phyloP scores from a whole-genome alignment of 2,329 filamentous ascomycete genomes.

The Ophiostoma himal-ulmi region DNA sequence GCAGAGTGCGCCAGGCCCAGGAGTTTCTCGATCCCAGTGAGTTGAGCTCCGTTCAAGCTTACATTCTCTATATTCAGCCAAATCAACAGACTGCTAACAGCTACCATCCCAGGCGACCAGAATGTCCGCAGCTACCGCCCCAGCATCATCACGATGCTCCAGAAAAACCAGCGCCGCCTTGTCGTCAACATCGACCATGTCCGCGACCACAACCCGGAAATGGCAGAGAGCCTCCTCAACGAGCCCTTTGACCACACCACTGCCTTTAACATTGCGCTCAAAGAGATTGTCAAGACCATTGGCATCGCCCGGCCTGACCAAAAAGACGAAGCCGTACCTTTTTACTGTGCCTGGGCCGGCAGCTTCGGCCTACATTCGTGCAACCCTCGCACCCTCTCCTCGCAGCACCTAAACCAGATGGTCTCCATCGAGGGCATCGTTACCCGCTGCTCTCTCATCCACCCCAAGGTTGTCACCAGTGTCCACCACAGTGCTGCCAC shows the following conservation, averaged over 20 bases:
- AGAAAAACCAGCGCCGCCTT: constrained; percentile 59
- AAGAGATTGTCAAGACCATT: constrained; percentile 77
- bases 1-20: constrained; percentile 79
- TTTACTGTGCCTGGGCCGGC: constrained; percentile 95
- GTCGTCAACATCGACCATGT: constrained; percentile 84
- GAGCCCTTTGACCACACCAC: constrained; percentile 82
- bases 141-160: constrained; percentile 75
- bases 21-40: constrained; percentile 90
- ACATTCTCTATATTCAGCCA: constrained; percentile 18
- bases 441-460: constrained; percentile 88
- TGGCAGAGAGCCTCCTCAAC: constrained; percentile 72
- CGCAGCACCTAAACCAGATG: constrained; percentile 89
- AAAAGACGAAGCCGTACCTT: constrained; percentile 70
- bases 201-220: constrained; percentile 74
- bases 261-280: constrained; percentile 86
- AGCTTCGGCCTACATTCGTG: constrained; percentile 93
- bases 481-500: constrained; percentile 91
- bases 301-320: constrained; percentile 70
- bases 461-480: constrained; percentile 96
- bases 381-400: constrained; percentile 88
- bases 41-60: constrained; percentile 8
- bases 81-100: constrained; percentile 26
- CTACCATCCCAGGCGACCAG: constrained; percentile 41
- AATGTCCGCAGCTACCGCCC: constrained; percentile 71
- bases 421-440: constrained; percentile 96